Conservation (phyloP, 2,329 filamentous ascomycete species). For the Neofusicoccum laricinum region DNA sequence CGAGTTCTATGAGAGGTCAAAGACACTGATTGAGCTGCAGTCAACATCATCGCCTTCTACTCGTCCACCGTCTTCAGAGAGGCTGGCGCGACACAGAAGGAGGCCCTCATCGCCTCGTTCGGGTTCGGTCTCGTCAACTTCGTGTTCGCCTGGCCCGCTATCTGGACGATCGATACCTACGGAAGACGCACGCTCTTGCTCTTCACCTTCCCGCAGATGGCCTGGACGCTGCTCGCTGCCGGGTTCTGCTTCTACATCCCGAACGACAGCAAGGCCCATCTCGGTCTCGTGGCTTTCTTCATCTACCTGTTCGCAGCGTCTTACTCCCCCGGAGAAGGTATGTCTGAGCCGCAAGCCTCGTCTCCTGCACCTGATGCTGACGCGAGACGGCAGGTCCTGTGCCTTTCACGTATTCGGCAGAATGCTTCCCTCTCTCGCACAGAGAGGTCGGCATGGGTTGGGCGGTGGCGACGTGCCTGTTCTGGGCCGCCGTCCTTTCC, state of each 20-base stretch:
- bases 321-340: slow-evolving; percentile 45
- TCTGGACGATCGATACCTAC: slow-evolving; percentile 43
- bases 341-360: background rate
- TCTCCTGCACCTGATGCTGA: background rate
- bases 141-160: slow-evolving; percentile 44
- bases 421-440: slow-evolving; percentile 40
- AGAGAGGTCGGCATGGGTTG: slow-evolving; percentile 41
- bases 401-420: slow-evolving; percentile 43
- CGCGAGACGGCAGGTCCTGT: slow-evolving; percentile 27
- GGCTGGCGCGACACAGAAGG: background rate
- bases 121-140: slow-evolving; percentile 47
- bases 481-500: slow-evolving; percentile 40
- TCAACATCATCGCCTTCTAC: background rate
- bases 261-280: slow-evolving; percentile 24
- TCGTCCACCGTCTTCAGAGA: slow-evolving; percentile 30
- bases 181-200: slow-evolving; percentile 42
- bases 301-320: slow-evolving; percentile 54
- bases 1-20: slow-evolving; percentile 24
- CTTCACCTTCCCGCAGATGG: slow-evolving; percentile 48
- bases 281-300: slow-evolving; percentile 36
- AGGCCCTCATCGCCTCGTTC: slow-evolving; percentile 38
- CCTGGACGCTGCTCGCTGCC: slow-evolving; percentile 50
- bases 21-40: slow-evolving; percentile 30
- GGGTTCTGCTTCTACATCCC: slow-evolving; percentile 39
- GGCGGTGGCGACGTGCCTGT: slow-evolving; percentile 39